Conservation (phyloP, 2,329 filamentous ascomycete genomes). For the Fusarium annulatum region DNA sequence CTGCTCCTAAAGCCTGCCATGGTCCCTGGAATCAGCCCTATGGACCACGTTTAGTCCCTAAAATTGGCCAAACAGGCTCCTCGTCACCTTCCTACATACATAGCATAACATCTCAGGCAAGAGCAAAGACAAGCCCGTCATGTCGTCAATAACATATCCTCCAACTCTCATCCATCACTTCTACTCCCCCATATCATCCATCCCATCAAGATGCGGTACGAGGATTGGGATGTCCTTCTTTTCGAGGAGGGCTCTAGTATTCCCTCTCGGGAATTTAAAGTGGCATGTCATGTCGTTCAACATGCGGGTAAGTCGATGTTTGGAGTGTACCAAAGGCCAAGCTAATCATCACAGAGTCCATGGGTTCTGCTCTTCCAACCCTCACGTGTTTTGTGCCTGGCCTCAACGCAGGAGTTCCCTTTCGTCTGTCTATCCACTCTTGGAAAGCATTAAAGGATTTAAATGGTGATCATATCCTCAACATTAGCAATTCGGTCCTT, state of each 20-base stretch:
- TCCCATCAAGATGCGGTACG: constrained; percentile 74
- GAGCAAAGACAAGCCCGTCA: background rate
- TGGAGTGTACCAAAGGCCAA: background rate
- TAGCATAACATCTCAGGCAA: background rate
- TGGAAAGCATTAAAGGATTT: constrained; percentile 68
- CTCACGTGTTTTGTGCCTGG: constrained; percentile 79
- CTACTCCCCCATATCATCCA: constrained; percentile 40
- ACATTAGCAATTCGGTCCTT: constrained; percentile 68
- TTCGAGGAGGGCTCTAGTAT: constrained; percentile 75
- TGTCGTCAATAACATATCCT: background rate
- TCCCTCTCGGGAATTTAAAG: constrained; percentile 85
- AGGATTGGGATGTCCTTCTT: constrained; percentile 87
- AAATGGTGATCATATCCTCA: background rate
- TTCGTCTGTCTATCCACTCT: constrained; percentile 79
- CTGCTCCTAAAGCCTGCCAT: background rate
- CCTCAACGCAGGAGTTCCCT: constrained; percentile 66
- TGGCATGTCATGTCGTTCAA: constrained; percentile 76
- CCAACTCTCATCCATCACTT: background rate
- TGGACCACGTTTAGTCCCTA: background rate
- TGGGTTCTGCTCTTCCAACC: constrained; percentile 68
- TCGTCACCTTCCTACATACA: constrained; percentile 16
- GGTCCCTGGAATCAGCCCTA: background rate
- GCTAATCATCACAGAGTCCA: constrained; percentile 57
- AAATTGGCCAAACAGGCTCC: background rate
- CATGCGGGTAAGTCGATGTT: constrained; percentile 55